These are phyloP conservation scores for Kwoniella shivajii DNA, from an alignment of 1,284 basidiomycete species.

Conservation along the genomic window DNA sequence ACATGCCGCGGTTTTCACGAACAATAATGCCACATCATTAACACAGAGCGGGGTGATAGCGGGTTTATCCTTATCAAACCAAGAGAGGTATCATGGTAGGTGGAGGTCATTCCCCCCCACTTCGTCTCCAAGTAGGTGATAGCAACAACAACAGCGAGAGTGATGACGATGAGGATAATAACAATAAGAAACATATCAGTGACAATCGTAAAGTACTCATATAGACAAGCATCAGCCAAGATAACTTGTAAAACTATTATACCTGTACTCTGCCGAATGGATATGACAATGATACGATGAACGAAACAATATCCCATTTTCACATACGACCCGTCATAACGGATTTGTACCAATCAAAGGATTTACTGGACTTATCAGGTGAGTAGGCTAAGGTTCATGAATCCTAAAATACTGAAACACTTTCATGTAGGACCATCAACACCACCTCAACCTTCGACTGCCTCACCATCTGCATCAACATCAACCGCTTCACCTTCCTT, in stretches of 20 bases:
- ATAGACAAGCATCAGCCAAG: no score
- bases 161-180: background rate
- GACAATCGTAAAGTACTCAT: no score
- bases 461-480: slow-evolving; percentile 13
- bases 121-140: no score
- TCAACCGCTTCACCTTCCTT: slow-evolving; percentile 24
- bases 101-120: no score
- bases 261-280: background rate
- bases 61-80: no score
- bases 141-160: background rate
- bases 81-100: no score
- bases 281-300: background rate
- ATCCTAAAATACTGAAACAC: background rate
- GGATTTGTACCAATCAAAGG: slow-evolving; percentile 41
- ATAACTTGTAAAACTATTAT: no score
- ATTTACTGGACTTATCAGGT: slow-evolving; percentile 49
- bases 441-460: slow-evolving; percentile 10
- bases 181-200: background rate
- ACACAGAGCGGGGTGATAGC: no score
- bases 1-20: no score
- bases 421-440: slow-evolving; percentile 20
- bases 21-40: no score
- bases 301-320: slow-evolving; percentile 31
- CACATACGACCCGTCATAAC: slow-evolving; percentile 44
- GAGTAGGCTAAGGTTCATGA: slow-evolving; percentile 12